Conservation (phyloP, 805 yeast species). For the Lipomyces oligophaga region DNA sequence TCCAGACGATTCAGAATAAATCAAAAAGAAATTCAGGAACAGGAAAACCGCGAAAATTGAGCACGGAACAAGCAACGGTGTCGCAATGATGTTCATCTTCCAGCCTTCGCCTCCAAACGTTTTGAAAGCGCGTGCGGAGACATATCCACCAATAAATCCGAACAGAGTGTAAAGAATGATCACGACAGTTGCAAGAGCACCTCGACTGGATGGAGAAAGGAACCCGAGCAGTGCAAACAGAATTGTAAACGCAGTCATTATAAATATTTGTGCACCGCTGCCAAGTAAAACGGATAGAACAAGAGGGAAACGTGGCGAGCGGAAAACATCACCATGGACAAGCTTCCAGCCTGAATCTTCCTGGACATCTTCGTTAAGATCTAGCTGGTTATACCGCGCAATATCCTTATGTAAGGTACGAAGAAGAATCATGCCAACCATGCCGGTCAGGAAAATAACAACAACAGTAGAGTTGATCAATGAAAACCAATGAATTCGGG, state of each 20-base stretch:
- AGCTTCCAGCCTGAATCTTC: conserved; percentile 98
- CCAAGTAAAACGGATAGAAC: conserved; percentile 78
- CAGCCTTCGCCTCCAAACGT: conserved; percentile 89
- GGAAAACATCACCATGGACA: conserved; percentile 90
- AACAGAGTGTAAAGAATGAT: conserved; percentile 76
- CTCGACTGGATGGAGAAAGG: conserved; percentile 90
- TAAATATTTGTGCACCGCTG: conserved; percentile 77
- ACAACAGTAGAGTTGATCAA: conserved; percentile 79
- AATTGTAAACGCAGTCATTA: conserved; percentile 70
- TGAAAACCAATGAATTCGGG: conserved; percentile 94
- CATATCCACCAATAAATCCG: conserved; percentile 77
- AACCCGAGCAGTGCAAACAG: conserved; percentile 84
- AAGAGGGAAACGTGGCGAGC: conserved; percentile 71
- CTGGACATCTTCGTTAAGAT: conserved; percentile 71
- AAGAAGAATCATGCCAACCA: conserved; percentile 73
- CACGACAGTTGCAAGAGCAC: conserved; percentile 86
- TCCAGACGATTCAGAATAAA: conserved; percentile 78
- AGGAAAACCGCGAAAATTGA: conserved; percentile 58
- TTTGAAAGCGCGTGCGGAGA: conserved; percentile 81
- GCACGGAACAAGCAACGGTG: conserved; percentile 87
- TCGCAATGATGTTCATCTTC: conserved; percentile 77
- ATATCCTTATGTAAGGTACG: conserved; percentile 83
- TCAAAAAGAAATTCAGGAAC: conserved; percentile 74
- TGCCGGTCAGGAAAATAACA: conserved; percentile 68
- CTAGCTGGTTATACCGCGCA: conserved; percentile 81